Evolutionary conservation across 1,139 yeast genomes (phyloP), one percentile per base, ranked within the genome.

Genomic region (Candida glucosophila): DNA sequence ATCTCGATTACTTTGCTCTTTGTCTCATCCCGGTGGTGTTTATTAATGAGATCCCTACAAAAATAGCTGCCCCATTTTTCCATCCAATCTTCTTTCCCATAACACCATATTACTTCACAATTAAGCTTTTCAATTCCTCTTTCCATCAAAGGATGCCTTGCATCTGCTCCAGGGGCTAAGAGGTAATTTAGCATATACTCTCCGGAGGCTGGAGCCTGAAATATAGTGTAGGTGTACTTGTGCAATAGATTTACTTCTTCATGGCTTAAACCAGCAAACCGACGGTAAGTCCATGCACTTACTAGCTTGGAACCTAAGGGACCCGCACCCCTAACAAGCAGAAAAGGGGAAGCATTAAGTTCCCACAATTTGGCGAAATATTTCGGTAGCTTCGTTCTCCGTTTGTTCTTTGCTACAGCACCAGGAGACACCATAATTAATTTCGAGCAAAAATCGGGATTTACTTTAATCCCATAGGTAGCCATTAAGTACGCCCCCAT

Each of bases 21-120:
- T 3, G 37, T 27, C 0, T 44, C 34, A 7, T 52, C 52, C 3
- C 43, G 41, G 15, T 44, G 33, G 9, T 37, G 32, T 6, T 45
- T 40, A 22, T 53, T 54, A 16, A 72, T 44, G 7, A 55, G 52
- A 2, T 54, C 44, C 9, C 66, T 49, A 23, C 69, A 58, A 14
- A 49, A 35, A 24, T 58, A 39, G 0, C 82, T 85, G 2, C 83
- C 85, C 14, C 50, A 40, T 15, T 49, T 45, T 43, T 77, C 80
- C 83, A 80, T 80, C 90, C 90, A 79, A 47, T 80, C 90, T 25
- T 73, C 71, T 31, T 68, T 69, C 2, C 92, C 92, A 38, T 79
- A 80, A 41, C 75, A 53, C 90, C 90, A 80, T 4, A 64, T 45
- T 15, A 76, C 55, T 27, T 74, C 67, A 40, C 77, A 73, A 6